Conservation (phyloP, 2,329 filamentous ascomycete species). For the Pezicula carpinea region DNA sequence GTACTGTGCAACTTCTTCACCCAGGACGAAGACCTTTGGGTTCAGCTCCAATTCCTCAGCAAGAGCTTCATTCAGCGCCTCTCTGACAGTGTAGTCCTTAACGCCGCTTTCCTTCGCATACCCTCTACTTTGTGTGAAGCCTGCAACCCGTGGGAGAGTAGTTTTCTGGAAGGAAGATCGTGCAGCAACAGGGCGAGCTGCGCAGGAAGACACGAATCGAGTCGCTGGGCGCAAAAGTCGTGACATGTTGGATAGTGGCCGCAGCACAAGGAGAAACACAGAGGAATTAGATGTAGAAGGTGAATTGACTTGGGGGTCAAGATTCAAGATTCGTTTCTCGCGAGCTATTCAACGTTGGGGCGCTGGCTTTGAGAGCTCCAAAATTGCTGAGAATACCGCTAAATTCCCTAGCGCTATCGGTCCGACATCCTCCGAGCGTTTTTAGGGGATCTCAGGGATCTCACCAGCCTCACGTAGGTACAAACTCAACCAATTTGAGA, state of each 20-base stretch:
- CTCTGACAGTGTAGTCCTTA: conserved; percentile 95
- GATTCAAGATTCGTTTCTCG: conserved; percentile 8
- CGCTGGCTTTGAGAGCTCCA: background rate
- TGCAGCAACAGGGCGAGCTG: conserved; percentile 38
- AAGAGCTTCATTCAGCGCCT: conserved; percentile 95
- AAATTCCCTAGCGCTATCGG: too few species aligned
- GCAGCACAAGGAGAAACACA: conserved; percentile 11
- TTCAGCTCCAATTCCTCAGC: conserved; percentile 95
- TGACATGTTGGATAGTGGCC: conserved; percentile 31
- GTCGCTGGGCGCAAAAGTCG: conserved; percentile 61
- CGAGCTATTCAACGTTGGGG: conserved; percentile 2
- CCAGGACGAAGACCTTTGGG: conserved; percentile 90
- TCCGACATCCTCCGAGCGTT: too few species aligned
- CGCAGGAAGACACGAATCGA: conserved; percentile 54
- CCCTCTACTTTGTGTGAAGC: conserved; percentile 26
- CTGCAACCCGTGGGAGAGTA: conserved; percentile 25
- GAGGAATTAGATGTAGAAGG: conserved; percentile 6
- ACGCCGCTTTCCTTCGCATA: conserved; percentile 42
- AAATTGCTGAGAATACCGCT: too few species aligned
- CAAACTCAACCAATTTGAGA: too few species aligned
- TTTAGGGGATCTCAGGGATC: too few species aligned
- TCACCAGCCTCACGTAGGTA: too few species aligned
- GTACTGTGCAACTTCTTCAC: conserved; percentile 99
- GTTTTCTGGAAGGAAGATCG: conserved; percentile 49
- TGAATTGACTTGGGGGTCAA: background rate